A percentile compares a stretch with the other conserved stretches of the same genome.
Evolutionary conservation across 2,329 filamentous ascomycete species (phyloP).

Genomic region (Fonsecaea nubica): DNA sequence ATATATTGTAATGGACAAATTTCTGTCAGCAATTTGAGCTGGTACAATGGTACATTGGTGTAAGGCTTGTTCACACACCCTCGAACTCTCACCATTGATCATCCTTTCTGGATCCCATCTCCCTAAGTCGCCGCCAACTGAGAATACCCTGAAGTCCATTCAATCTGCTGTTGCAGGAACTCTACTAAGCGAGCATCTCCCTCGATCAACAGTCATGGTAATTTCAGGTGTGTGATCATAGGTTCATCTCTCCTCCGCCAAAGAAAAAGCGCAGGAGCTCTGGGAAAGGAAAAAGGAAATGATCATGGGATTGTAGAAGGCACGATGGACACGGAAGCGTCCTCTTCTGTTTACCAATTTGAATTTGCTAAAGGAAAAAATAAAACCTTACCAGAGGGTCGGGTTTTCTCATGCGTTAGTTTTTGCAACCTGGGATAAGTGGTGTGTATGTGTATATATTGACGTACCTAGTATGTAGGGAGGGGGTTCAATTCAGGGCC

Average conservation of each 20-base stretch:
- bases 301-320: not conserved
- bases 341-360: not conserved
- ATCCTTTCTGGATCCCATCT: not conserved
- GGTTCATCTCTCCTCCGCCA: not conserved
- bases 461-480: not conserved
- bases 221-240: not conserved
- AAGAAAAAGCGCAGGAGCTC: not conserved
- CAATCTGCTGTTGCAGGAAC: not conserved
- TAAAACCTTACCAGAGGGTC: not conserved
- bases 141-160: not conserved
- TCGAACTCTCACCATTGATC: not conserved
- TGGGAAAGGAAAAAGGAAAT: not conserved
- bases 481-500: not conserved
- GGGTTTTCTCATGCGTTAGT: not conserved
- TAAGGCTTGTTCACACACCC: not conserved
- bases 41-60: not conserved
- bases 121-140: not conserved
- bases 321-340: not conserved
- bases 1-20: not conserved
- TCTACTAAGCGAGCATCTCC: not conserved
- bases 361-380: not conserved
- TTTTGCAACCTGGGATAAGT: not conserved
- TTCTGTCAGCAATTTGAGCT: slow-evolving; percentile 1
- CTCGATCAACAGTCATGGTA: not conserved
- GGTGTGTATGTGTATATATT: not conserved